Conservation (phyloP, 495 filamentous ascomycete species). For the Filosporella fistucella region DNA sequence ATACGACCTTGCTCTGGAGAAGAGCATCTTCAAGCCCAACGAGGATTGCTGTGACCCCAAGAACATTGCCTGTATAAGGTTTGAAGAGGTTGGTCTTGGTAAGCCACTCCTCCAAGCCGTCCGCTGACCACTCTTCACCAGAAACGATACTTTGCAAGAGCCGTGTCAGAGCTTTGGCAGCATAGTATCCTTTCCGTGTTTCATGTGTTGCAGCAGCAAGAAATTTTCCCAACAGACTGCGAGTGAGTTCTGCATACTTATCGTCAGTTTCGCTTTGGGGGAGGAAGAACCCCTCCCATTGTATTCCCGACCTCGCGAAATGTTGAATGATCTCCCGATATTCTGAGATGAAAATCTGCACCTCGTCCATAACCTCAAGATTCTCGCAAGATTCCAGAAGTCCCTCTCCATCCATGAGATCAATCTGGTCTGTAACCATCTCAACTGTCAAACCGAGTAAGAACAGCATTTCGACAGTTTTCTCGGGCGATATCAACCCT, state of each 20-base stretch:
- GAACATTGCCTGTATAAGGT: slow-evolving; percentile 34
- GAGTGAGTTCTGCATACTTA: slow-evolving; percentile 11
- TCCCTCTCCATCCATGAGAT: slow-evolving; percentile 15
- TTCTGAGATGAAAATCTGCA: neutral
- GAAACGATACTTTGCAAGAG: slow-evolving; percentile 35
- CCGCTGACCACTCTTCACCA: slow-evolving; percentile 30
- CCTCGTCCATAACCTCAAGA: slow-evolving; percentile 4
- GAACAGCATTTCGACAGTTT: slow-evolving; percentile 33
- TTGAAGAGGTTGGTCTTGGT: slow-evolving; percentile 32
- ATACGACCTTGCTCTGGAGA: slow-evolving; percentile 34
- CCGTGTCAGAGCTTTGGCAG: slow-evolving; percentile 38
- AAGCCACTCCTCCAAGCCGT: slow-evolving; percentile 39
- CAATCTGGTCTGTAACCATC: slow-evolving; percentile 40
- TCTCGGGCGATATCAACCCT: no score
- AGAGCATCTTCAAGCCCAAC: slow-evolving; percentile 46
- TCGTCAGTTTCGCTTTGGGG: neutral
- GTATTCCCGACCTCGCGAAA: neutral
- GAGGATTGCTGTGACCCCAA: slow-evolving; percentile 47
- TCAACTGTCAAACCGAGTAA: slow-evolving; percentile 34
- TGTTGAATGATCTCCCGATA: neutral
- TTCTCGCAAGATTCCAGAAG: slow-evolving; percentile 2
- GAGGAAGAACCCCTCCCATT: neutral
- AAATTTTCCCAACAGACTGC: slow-evolving; percentile 46
- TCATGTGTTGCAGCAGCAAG: slow-evolving; percentile 24
- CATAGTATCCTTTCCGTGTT: slow-evolving; percentile 34